These are phyloP conservation scores for Lanmaoa rubissima DNA, from an alignment of 768 basidiomycete species.

Conservation along the genomic window DNA sequence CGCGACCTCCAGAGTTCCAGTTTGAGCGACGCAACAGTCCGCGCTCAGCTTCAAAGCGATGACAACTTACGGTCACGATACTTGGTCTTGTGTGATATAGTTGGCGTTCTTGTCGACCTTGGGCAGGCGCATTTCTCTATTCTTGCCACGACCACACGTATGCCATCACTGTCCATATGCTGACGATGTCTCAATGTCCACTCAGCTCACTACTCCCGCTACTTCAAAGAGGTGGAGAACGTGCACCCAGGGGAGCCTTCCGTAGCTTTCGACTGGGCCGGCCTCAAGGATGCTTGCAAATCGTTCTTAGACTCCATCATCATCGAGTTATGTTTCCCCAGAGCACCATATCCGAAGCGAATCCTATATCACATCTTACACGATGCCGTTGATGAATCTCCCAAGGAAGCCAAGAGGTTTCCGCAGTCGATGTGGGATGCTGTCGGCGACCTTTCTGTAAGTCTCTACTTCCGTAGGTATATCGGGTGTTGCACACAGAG, in stretches of 20 bases:
- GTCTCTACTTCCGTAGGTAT: constrained; percentile 44
- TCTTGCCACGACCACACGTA: constrained; percentile 70
- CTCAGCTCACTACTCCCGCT: constrained; percentile 68
- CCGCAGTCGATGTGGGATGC: constrained; percentile 81
- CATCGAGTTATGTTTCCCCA: constrained; percentile 77
- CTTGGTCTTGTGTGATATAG: constrained; percentile 62
- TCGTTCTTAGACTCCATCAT: constrained; percentile 85
- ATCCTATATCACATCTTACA: constrained; percentile 65
- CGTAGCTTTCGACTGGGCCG: constrained; percentile 63
- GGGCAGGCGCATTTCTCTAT: constrained; percentile 66
- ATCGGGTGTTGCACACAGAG: background rate
- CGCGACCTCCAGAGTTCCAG: constrained; percentile 54
- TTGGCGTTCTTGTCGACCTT: constrained; percentile 56
- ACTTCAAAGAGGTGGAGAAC: constrained; percentile 54
- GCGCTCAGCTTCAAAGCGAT: constrained; percentile 52
- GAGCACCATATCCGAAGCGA: constrained; percentile 61
- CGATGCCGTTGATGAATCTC: constrained; percentile 72
- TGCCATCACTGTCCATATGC: constrained; percentile 22
- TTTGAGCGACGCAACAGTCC: constrained; percentile 51
- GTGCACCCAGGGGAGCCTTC: constrained; percentile 45
- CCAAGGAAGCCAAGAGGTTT: constrained; percentile 70
- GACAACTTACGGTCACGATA: constrained; percentile 53
- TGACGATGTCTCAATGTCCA: constrained; percentile 2
- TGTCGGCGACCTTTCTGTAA: constrained; percentile 76
- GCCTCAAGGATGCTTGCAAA: constrained; percentile 59